These are phyloP conservation scores for Raffaelea ambrosiae DNA, from an alignment of 2,329 filamentous ascomycete genomes.

Conservation along the genomic window DNA sequence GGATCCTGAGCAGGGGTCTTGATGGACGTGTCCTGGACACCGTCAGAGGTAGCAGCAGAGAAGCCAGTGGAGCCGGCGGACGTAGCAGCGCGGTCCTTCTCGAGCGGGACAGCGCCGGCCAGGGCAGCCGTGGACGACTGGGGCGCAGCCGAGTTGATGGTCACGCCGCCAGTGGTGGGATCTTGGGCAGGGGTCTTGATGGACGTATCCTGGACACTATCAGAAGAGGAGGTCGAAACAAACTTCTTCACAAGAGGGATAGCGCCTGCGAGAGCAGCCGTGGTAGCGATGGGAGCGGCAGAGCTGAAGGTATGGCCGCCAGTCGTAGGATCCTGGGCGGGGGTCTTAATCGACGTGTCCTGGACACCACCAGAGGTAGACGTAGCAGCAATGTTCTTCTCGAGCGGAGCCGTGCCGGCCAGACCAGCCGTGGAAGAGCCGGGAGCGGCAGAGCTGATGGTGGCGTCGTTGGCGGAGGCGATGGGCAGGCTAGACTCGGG, in stretches of 20 bases:
- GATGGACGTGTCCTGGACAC: not conserved
- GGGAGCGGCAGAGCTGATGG: slow-evolving; percentile 45
- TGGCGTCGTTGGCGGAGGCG: slow-evolving; percentile 28
- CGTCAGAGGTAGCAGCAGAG: not conserved
- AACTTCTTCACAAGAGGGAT: slow-evolving; percentile 58
- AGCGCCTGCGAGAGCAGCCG: slow-evolving; percentile 57
- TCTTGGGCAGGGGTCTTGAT: slow-evolving; percentile 61
- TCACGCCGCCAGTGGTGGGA: slow-evolving; percentile 54
- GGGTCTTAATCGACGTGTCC: not conserved
- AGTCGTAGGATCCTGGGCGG: not conserved
- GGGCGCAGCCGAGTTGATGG: not conserved
- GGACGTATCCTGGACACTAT: slow-evolving; percentile 22
- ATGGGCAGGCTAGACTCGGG: slow-evolving; percentile 78
- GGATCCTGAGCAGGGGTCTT: not conserved
- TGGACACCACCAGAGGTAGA: not conserved
- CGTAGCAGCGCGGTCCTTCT: not conserved
- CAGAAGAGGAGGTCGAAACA: no score
- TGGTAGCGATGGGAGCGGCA: slow-evolving; percentile 51
- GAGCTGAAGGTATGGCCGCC: slow-evolving; percentile 35
- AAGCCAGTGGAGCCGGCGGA: not conserved
- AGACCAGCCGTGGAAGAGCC: slow-evolving; percentile 59
- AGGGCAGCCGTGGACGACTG: not conserved
- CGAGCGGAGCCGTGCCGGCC: slow-evolving; percentile 58
- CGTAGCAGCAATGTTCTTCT: slow-evolving; percentile 32
- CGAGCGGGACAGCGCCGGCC: not conserved